Percentiles rank a stretch among this genome's conserved stretches.
Evolutionary conservation across 257 asterid species (phyloP).

Genomic region (Solanum dulcamara): DNA sequence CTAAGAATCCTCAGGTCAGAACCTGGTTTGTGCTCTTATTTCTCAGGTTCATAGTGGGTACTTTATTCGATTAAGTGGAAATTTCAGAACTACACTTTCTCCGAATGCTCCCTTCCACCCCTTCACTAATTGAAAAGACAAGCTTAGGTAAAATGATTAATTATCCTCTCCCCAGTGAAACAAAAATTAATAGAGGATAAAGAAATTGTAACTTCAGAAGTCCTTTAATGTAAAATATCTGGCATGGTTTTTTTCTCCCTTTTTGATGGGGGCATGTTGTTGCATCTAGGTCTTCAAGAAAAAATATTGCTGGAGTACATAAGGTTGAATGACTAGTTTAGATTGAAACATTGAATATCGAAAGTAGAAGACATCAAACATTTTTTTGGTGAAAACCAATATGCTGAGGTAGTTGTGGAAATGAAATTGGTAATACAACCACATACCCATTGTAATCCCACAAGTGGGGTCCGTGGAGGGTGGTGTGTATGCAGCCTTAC

Average conservation of each 20-base stretch:
- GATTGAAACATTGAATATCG: not conserved
- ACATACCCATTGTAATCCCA: not conserved
- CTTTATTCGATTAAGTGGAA: not conserved
- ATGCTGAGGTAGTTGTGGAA: not conserved
- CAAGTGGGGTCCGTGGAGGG: not conserved
- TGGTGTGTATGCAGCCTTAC: not conserved
- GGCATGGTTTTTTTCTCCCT: not conserved
- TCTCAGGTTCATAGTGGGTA: not conserved
- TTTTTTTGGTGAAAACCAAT: not conserved
- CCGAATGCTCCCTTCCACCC: not conserved
- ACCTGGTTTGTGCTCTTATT: not conserved
- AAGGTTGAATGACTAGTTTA: not conserved
- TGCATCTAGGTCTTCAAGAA: not conserved
- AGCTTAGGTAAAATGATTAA: not conserved
- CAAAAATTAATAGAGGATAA: not conserved
- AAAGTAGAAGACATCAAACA: not conserved
- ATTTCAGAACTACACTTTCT: not conserved
- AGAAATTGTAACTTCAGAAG: not conserved
- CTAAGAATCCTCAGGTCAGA: constrained; percentile 60
- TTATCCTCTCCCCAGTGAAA: not conserved
- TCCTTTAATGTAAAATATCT: not conserved
- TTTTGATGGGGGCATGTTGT: not conserved
- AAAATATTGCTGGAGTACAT: not conserved
- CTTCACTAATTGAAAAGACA: not conserved
- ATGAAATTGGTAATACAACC: not conserved